Evolutionary conservation across 768 basidiomycete genomes (phyloP).

Genomic region (Leccinum rimulosum): DNA sequence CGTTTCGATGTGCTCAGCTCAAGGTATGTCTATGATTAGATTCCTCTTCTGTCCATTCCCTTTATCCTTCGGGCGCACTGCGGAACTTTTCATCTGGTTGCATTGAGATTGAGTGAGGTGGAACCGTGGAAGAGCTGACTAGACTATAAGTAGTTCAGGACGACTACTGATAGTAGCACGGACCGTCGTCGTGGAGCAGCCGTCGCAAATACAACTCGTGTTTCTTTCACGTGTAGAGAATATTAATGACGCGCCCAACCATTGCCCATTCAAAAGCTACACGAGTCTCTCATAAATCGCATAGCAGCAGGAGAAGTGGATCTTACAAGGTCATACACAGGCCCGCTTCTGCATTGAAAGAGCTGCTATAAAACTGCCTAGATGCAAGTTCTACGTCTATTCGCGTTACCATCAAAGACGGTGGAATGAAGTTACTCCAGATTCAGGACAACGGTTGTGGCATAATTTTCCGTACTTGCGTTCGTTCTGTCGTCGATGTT

Average conservation of each 20-base stretch:
- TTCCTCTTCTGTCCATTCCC: no score
- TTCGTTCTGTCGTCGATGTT: no score
- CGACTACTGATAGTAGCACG: no score
- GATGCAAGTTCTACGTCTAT: constrained; percentile 90
- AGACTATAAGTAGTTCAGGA: background rate
- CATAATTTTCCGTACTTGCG: constrained; percentile 38
- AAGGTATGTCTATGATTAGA: no score
- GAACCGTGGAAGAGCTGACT: background rate
- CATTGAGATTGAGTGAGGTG: constrained; percentile 2
- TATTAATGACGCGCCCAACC: constrained; percentile 38
- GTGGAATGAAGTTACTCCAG: constrained; percentile 90
- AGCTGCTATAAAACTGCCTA: constrained; percentile 91
- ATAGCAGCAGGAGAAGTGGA: constrained; percentile 80
- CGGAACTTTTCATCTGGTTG: constrained; percentile 59
- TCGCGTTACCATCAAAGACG: constrained; percentile 88
- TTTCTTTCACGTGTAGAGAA: no score
- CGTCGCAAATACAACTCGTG: background rate
- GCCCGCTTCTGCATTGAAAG: constrained; percentile 94
- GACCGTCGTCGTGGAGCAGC: no score
- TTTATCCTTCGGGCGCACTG: no score
- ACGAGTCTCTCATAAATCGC: constrained; percentile 83
- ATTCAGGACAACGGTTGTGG: constrained; percentile 97
- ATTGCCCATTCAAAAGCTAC: constrained; percentile 69
- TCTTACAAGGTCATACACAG: constrained; percentile 71
- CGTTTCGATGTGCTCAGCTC: no score